Evolutionary conservation across 768 basidiomycete genomes (phyloP), one percentile per base, ranked within the genome.

Genomic region (Termitomyces sp.): DNA sequence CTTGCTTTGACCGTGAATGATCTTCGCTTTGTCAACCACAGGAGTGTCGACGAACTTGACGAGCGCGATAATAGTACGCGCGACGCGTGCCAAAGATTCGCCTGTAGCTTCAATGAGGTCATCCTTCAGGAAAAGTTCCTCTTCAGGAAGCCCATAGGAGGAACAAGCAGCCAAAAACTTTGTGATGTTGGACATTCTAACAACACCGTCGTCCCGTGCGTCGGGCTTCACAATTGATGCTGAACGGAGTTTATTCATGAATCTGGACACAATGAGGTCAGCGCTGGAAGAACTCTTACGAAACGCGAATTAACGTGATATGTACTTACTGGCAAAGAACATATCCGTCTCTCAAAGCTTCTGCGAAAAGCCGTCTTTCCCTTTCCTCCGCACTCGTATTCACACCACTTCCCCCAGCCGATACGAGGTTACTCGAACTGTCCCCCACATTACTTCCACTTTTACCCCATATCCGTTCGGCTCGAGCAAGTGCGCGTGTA

Each of bases 241-340:
- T 5, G 83, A 82, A 54, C 83, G 78, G 45, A 91, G 82, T 66
- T 86, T 89, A 71, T 91, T 91, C 76, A 91, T 78, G 56, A 93
- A 78, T 58, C 92, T 94, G 63, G 7, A 48, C 56, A 46, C 52
- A 38, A 15, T 23, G 31, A 46, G 31, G 50, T 60, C 36, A 62
- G 55, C 50, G 23, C 29, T 13, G 10, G 32, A 32, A n/a, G 33
- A n/a, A 27, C 27, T 13, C 41, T 11, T 32, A 20, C 22, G 3
- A 18, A 50, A 27, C 48, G 13, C 25, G 35, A n/a, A 50, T 45
- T 27, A 47, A 50, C 25, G 36, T 16, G 18, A 60, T 50, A 63
- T 52, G 62, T 57, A 85, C 93, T 73, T 65, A 95, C 94, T 91
- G 86, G 84, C 94, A 94, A 22, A 96, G 78, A 20, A 95, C 81